phyloP scores from a whole-genome alignment of 768 basidiomycete species.

The Leccinum rimulosum region DNA sequence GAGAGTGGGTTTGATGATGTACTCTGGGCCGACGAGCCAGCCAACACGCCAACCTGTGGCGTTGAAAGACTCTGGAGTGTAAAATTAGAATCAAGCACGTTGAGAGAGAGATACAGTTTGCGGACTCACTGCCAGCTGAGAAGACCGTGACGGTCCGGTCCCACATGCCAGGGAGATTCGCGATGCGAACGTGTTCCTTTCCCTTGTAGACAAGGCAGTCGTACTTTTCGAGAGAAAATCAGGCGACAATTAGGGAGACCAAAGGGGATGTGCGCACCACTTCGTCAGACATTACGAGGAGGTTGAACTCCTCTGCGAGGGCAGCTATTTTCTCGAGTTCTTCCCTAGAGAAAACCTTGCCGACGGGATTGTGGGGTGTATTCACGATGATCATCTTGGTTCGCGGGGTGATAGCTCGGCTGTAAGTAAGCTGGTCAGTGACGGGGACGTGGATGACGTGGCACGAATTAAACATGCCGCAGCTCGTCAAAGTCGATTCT shows the following conservation, averaged over 20 bases:
- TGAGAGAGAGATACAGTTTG: neutral
- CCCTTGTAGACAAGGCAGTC: constrained; percentile 89
- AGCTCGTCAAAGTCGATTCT: constrained; percentile 87
- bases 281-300: constrained; percentile 94
- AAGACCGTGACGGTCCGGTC: constrained; percentile 94
- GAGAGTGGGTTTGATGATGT: constrained; percentile 81
- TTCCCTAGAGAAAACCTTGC: constrained; percentile 85
- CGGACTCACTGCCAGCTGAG: constrained; percentile 83
- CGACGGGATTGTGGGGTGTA: constrained; percentile 98
- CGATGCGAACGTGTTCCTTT: constrained; percentile 88
- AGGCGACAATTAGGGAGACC: neutral
- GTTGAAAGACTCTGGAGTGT: constrained; percentile 79
- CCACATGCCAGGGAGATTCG: constrained; percentile 97
- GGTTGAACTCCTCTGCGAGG: constrained; percentile 87
- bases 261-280: constrained; percentile 59
- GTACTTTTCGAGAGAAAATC: constrained; percentile 52
- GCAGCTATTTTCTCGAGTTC: constrained; percentile 86
- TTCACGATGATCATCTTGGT: constrained; percentile 96
- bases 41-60: constrained; percentile 98
- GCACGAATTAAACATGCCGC: constrained; percentile 42
- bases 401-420: constrained; percentile 79
- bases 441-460: neutral
- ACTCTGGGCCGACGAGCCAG: constrained; percentile 87
- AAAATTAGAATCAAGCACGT: neutral
- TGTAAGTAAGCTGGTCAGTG: constrained; percentile 25